Evolutionary conservation across 148 eudicot species (phyloP).

Genomic region (Nyssa sinensis): DNA sequence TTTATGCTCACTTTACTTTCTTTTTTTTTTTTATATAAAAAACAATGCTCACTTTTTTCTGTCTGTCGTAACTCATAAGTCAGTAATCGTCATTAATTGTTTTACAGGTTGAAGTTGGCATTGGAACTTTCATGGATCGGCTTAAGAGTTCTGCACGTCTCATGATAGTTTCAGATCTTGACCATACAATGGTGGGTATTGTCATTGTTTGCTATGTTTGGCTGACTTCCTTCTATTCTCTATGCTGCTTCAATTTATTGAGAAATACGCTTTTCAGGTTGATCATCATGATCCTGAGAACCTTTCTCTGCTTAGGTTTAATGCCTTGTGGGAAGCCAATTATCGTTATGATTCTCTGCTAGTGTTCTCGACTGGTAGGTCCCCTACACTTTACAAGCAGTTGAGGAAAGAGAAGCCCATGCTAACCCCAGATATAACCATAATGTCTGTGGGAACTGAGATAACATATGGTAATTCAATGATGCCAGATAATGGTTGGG

Average conservation of each 20-base stretch:
- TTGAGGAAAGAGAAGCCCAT: slow-evolving; percentile 69
- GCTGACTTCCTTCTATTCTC: not conserved
- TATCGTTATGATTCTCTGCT: slow-evolving; percentile 69
- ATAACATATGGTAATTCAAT: slow-evolving; percentile 66
- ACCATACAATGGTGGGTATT: slow-evolving; percentile 65
- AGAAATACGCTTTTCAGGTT: slow-evolving; percentile 38
- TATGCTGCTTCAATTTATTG: slow-evolving; percentile 12
- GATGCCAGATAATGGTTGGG: slow-evolving; percentile 75
- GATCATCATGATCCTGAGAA: slow-evolving; percentile 75
- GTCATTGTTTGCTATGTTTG: not conserved
- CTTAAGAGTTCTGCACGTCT: slow-evolving; percentile 49
- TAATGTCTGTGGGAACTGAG: slow-evolving; percentile 79
- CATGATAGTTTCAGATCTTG: slow-evolving; percentile 77
- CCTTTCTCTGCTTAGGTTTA: slow-evolving; percentile 58
- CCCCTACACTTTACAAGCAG: slow-evolving; percentile 60
- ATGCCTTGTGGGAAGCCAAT: slow-evolving; percentile 68
- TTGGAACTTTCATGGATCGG: slow-evolving; percentile 43
- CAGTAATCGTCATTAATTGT: not conserved
- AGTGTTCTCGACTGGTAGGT: slow-evolving; percentile 73
- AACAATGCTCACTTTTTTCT: not conserved
- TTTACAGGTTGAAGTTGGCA: slow-evolving; percentile 17
- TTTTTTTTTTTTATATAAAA: no score
- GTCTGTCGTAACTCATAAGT: not conserved
- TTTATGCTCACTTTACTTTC: no score
- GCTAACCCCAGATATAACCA: slow-evolving; percentile 72